Conservation (phyloP, 2,329 filamentous ascomycete species). For the Rhynchosporium agropyri region DNA sequence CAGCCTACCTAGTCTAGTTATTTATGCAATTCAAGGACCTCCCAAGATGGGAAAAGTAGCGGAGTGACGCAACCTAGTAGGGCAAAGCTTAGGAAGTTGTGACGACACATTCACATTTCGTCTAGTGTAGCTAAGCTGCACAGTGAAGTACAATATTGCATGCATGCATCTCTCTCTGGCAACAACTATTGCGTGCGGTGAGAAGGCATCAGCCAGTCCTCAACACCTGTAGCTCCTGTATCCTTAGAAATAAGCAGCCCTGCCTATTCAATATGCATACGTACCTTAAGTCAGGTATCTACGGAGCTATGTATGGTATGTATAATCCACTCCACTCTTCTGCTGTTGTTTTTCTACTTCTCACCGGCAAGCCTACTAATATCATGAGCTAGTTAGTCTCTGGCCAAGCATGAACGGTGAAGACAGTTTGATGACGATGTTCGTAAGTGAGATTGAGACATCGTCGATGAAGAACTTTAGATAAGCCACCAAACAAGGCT, state of each 20-base stretch:
- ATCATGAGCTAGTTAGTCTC: not conserved
- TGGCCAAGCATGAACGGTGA: conserved; percentile 5
- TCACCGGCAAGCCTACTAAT: conserved; percentile 8
- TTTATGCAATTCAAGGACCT: not conserved
- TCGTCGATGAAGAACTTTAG: not conserved
- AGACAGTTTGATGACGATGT: conserved; percentile 11
- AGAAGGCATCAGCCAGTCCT: not conserved
- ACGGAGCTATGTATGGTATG: no score
- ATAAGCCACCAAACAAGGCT: no score
- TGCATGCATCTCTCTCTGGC: not conserved
- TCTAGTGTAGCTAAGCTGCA: not conserved
- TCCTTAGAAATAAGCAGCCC: not conserved
- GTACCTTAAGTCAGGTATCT: no score
- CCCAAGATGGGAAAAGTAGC: not conserved
- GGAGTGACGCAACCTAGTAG: not conserved
- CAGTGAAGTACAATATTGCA: not conserved
- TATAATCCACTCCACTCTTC: not conserved
- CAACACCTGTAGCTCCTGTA: no score
- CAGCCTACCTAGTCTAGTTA: no score
- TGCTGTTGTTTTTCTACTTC: not conserved
- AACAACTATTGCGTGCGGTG: conserved; percentile 8
- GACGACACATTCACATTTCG: not conserved
- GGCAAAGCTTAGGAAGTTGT: not conserved
- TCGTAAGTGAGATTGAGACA: not conserved
- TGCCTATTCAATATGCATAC: not conserved